Conservation (phyloP, 139 green algal species). For the Yamagishiella unicocca region DNA sequence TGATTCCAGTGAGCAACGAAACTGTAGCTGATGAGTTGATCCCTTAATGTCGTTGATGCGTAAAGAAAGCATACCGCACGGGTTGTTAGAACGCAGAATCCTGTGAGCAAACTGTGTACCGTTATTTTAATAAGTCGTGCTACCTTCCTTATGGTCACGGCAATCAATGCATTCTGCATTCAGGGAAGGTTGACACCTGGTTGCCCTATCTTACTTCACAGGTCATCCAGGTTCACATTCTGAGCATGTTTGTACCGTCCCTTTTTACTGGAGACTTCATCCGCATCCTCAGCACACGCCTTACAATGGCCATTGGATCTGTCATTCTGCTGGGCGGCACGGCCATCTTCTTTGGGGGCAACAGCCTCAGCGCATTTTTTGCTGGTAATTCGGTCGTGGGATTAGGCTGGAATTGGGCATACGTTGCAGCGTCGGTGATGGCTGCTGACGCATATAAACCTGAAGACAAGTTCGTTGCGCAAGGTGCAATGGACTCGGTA, state of each 20-base stretch:
- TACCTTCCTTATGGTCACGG: too few relatives aligned
- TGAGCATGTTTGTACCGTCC: constrained; percentile 26
- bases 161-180: too few relatives aligned
- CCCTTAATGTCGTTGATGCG: too few relatives aligned
- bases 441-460: background rate
- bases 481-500: background rate
- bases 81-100: too few relatives aligned
- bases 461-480: background rate
- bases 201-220: too few relatives aligned
- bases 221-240: constrained; percentile 40
- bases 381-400: background rate
- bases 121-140: too few relatives aligned
- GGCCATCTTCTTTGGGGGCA: constrained; percentile 13
- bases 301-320: background rate
- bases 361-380: background rate
- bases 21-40: too few relatives aligned
- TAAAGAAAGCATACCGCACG: too few relatives aligned
- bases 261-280: constrained; percentile 9
- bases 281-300: background rate
- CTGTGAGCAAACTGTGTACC: too few relatives aligned
- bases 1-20: too few relatives aligned
- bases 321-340: constrained; percentile 14
- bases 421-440: constrained; percentile 23
- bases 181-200: too few relatives aligned
- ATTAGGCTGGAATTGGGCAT: constrained; percentile 28